Base-by-base conservation (phyloP, 73 alveolate species). In the Paramecium biaurelia region DNA sequence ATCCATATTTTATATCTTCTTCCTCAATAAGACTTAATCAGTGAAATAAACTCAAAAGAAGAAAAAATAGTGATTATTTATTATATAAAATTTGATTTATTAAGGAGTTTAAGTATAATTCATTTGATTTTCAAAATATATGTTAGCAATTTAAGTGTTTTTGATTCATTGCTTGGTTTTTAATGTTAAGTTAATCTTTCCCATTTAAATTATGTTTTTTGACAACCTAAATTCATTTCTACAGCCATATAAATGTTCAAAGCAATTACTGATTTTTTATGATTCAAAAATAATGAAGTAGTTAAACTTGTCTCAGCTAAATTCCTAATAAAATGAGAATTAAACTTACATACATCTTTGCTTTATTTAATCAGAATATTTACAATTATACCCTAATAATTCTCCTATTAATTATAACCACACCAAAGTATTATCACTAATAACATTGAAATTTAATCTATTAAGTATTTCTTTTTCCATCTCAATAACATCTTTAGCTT, bases 371-470 rank as follows among this genome's bases (percentile, higher is more conserved):
- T n/a, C 30, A 18, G 32, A 53, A 18, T 53, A 53, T 18, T 53
- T 53, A 53, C 68, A 4, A 53, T 53, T 53, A 14, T 53, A 53
- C 18, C 68, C 28, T 18, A 63, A 9, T 23, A 63, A 5, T 37
- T 72, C 86, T 37, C 53, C 32, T 5, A 72, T 34, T 15, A 72
- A n/a, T 15, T 72, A 8, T 21, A 72, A 4, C 86, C 86, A 72
- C 14, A 72, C 86, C 18, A 72, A 30, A 35, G 86, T 38, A 14
- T 30, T 72, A 34, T 72, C 58, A 72, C 86, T 72, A n/a, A 72
- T 72, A 14, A 72, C 86, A 72, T 38, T 72, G 30, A 72, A 72
- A 35, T 72, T 72, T 23, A 72, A 72, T 21, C 15, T 28, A 30
- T n/a, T 23, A 20, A 72, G 45, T 72, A 72, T 35, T 18, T 72